These are phyloP conservation scores for Fusarium redolens DNA, from an alignment of 2,329 filamentous ascomycete species.

Conservation along the genomic window DNA sequence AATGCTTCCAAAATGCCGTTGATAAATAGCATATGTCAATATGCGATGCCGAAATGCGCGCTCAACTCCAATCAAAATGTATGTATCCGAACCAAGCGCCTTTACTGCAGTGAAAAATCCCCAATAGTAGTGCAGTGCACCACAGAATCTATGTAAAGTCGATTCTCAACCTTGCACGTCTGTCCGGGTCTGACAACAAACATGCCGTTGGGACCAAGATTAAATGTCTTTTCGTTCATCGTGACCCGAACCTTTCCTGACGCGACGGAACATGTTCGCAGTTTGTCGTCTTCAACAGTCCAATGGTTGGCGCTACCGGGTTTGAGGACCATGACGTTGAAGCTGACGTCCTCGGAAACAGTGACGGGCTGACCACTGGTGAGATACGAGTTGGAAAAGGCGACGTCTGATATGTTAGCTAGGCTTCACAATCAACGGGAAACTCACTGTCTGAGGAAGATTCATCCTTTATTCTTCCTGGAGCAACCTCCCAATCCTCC, in stretches of 20 bases:
- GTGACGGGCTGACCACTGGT: conserved; percentile 50
- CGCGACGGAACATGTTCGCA: conserved; percentile 55
- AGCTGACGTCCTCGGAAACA: conserved; percentile 52
- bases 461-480: conserved; percentile 52
- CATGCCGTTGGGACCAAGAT: conserved; percentile 57
- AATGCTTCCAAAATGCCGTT: neutral
- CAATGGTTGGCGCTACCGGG: conserved; percentile 52
- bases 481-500: conserved; percentile 60
- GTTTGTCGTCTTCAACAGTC: conserved; percentile 42
- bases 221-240: conserved; percentile 52
- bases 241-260: conserved; percentile 56
- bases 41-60: neutral
- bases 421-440: neutral
- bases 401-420: conserved; percentile 50
- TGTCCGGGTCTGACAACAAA: conserved; percentile 56
- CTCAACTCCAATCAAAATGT: conserved; percentile 3
- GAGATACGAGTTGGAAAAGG: conserved; percentile 57
- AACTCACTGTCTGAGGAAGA: conserved; percentile 52
- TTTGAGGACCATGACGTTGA: conserved; percentile 56
- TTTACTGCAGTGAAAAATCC: conserved; percentile 34
- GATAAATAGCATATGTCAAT: neutral
- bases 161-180: conserved; percentile 55
- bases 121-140: conserved; percentile 55
- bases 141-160: conserved; percentile 57
- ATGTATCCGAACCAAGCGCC: neutral